Conservation (phyloP, 1,284 basidiomycete species). For the Ustilago hordei region DNA sequence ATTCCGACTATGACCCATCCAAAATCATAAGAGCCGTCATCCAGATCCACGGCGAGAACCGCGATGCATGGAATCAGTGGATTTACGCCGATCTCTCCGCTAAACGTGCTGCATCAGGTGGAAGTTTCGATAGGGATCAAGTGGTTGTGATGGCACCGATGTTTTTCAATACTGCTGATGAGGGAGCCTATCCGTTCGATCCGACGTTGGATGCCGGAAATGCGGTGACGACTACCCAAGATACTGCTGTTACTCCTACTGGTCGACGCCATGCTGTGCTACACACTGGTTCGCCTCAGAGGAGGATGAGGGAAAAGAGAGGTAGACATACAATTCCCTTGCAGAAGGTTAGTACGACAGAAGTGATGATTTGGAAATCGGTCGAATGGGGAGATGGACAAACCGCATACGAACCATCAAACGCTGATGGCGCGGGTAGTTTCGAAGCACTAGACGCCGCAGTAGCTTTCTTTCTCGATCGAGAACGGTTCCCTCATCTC, state of each 20-base stretch:
- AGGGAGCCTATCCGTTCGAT: conserved; percentile 57
- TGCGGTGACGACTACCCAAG: conserved; percentile 10
- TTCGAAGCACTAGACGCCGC: conserved; percentile 62
- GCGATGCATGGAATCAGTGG: conserved; percentile 66
- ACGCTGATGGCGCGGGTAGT: conserved; percentile 26
- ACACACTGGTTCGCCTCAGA: not conserved
- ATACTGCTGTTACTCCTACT: conserved; percentile 17
- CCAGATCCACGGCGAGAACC: conserved; percentile 62
- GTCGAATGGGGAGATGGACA: conserved; percentile 57
- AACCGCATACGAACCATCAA: conserved; percentile 45
- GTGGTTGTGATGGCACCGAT: conserved; percentile 61
- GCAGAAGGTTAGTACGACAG: conserved; percentile 29
- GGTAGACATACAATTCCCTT: conserved; percentile 11
- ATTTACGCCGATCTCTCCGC: conserved; percentile 59
- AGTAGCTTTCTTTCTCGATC: conserved; percentile 54
- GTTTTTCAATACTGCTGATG: conserved; percentile 56
- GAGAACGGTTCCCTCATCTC: conserved; percentile 53
- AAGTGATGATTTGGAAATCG: conserved; percentile 51
- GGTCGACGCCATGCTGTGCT: not conserved
- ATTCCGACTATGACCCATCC: conserved; percentile 36
- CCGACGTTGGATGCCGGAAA: conserved; percentile 12
- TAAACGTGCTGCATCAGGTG: conserved; percentile 39
- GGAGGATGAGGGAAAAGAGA: conserved; percentile 1
- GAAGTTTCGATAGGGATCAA: conserved; percentile 53
- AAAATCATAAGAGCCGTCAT: conserved; percentile 62